Evolutionary conservation across 1,284 basidiomycete genomes (phyloP).

Genomic region (Pseudozyma thailandica): DNA sequence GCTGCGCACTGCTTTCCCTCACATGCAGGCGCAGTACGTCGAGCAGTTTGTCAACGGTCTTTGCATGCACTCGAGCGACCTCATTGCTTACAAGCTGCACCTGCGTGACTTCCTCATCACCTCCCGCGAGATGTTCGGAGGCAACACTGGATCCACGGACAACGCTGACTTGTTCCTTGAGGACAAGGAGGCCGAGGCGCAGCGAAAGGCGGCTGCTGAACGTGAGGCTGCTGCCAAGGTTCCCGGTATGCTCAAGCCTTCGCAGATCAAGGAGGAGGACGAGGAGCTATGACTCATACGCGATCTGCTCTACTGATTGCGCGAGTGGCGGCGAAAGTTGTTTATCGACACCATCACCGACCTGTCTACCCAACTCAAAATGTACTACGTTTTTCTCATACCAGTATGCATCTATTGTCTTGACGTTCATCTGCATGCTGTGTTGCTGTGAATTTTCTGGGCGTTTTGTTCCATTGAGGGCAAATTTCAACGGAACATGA

Average conservation of each 20-base stretch:
- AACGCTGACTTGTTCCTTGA: slow-evolving; percentile 89
- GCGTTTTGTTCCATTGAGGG: background rate
- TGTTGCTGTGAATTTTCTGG: background rate
- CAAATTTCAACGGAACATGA: slow-evolving; percentile 67
- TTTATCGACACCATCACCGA: background rate
- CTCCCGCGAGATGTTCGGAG: slow-evolving; percentile 72
- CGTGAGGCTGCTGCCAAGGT: slow-evolving; percentile 89
- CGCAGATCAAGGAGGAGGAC: slow-evolving; percentile 63
- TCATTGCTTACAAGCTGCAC: slow-evolving; percentile 81
- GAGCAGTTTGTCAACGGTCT: slow-evolving; percentile 75
- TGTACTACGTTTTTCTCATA: slow-evolving; percentile 31
- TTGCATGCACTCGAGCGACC: slow-evolving; percentile 86
- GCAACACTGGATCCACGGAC: slow-evolving; percentile 73
- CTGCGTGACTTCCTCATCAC: slow-evolving; percentile 76
- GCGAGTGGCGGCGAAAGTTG: background rate
- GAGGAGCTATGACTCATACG: slow-evolving; percentile 62
- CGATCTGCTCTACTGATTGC: slow-evolving; percentile 51
- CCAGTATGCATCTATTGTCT: slow-evolving; percentile 7
- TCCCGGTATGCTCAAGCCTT: slow-evolving; percentile 97
- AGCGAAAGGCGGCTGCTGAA: slow-evolving; percentile 79
- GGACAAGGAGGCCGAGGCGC: slow-evolving; percentile 89
- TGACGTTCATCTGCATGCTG: background rate
- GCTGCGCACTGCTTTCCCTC: slow-evolving; percentile 62
- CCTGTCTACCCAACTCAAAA: slow-evolving; percentile 10
- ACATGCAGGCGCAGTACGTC: slow-evolving; percentile 68